Conservation (phyloP, 2,329 filamentous ascomycete genomes). For the Rhynchosporium graminicola region DNA sequence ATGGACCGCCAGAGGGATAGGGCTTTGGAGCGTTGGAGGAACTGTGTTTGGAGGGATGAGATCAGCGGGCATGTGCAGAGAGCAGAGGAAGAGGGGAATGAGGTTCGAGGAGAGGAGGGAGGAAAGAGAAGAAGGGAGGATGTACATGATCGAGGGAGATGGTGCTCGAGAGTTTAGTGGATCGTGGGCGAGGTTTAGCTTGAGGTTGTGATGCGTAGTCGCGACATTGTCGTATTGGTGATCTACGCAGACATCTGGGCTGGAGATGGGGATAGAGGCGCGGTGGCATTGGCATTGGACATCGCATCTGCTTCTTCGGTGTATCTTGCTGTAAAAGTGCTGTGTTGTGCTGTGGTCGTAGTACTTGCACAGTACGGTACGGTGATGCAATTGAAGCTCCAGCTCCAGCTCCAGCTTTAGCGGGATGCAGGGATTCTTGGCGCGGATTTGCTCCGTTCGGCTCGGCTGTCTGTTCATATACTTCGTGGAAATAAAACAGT, state of each 20-base stretch:
- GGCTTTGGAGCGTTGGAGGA: constrained; percentile 57
- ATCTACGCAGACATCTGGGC: not conserved
- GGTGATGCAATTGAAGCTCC: constrained; percentile 1
- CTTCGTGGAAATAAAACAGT: no score
- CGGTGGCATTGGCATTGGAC: constrained; percentile 1
- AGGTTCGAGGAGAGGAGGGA: no score
- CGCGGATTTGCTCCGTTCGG: not conserved
- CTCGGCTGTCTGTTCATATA: no score
- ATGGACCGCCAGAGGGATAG: constrained; percentile 60
- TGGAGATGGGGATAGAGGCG: no score
- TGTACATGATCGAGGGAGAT: constrained; percentile 61
- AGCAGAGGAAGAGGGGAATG: no score
- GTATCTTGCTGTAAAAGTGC: not conserved
- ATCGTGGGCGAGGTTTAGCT: constrained; percentile 23
- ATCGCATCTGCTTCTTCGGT: not conserved
- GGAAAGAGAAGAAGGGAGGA: no score
- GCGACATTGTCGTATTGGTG: constrained; percentile 22
- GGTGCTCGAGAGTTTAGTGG: constrained; percentile 45
- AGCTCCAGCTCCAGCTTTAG: not conserved
- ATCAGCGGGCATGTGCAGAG: no score
- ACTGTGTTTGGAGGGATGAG: constrained; percentile 41
- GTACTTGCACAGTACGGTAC: not conserved
- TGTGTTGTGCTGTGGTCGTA: not conserved
- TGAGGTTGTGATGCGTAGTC: constrained; percentile 23
- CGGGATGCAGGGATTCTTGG: not conserved